Percentiles rank a stretch among this genome's conserved stretches.
Evolutionary conservation across 495 filamentous ascomycete species (phyloP).

Genomic region (Tricharina praecox): DNA sequence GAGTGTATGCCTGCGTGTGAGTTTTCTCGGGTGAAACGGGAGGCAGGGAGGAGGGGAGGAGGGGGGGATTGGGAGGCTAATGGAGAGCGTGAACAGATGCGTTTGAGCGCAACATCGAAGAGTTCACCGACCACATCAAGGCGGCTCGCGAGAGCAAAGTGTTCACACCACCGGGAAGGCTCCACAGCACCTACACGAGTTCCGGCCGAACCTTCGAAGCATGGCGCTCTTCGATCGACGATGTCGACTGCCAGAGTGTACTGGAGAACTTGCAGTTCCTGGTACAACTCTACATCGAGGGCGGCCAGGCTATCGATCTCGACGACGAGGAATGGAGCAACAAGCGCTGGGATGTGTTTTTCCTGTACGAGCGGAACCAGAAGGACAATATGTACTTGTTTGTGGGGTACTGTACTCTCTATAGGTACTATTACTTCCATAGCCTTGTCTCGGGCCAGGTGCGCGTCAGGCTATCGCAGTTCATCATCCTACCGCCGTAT

Average conservation of each 20-base stretch:
- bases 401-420: constrained; percentile 73
- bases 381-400: constrained; percentile 47
- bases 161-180: constrained; percentile 42
- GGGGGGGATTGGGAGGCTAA: no score
- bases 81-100: no score
- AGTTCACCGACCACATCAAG: no score
- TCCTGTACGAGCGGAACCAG: constrained; percentile 31
- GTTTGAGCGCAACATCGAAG: no score
- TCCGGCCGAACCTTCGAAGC: constrained; percentile 33
- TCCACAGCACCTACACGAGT: constrained; percentile 30
- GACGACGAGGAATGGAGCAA: constrained; percentile 58
- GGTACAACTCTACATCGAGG: constrained; percentile 82
- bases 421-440: constrained; percentile 57
- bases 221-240: constrained; percentile 36
- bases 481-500: constrained; percentile 79
- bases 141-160: no score
- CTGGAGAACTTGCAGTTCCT: constrained; percentile 57
- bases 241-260: constrained; percentile 38
- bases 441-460: constrained; percentile 26
- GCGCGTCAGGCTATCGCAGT: constrained; percentile 78
- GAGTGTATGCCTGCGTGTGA: constrained; percentile 43
- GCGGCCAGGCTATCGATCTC: constrained; percentile 52
- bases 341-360: constrained; percentile 75
- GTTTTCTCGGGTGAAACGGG: no score
- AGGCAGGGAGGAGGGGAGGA: no score